Base-by-base conservation (phyloP, 106 monocot species). In the Dendrobium chrysotoxum region DNA sequence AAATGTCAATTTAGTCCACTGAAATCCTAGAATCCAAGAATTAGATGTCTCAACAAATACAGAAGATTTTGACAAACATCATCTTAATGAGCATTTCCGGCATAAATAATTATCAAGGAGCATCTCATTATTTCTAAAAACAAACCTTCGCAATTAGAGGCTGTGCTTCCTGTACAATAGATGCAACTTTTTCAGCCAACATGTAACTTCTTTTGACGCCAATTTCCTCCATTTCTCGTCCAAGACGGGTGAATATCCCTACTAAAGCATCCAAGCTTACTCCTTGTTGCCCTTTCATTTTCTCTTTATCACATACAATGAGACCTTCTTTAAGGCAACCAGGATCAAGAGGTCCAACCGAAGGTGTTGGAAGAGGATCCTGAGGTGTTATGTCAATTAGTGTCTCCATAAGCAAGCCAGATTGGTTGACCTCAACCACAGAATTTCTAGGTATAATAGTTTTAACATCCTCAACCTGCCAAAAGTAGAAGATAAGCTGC, bases 321-420 rank as follows among this genome's bases (percentile, higher is more conserved):
- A 99, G 83, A 5, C 95, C 92, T 90, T 95, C 88, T 83, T 92
- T 88, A 44, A 42, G 30, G 84, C 98, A 99, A 73, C 85, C 86
- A 57, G 84, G 61, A 77, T 93, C 91, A 66, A 89, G 89, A 61
- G 98, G 98, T 42, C 95, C 89, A 8, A 72, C 83, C 40, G 95
- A 85, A 76, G 95, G 91, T 38, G 78, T 77, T 46, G 98, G 98
- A 80, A 99, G 95, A 20, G 98, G 98, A 86, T 95, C 88, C 86
- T 83, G 74, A 40, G 98, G 98, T 47, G 92, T 93, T 28, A 99
- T 93, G 85, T 99, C 98, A 79, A 99, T 95, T 23, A 93, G 42
- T 6, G 98, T 95, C 77, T 99, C 98, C 98, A 99, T 99, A 58
- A 99, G 95, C 68, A 99, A 93, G 20, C 98, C 98, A 58, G 98